Evolutionary conservation across 2,329 filamentous ascomycete genomes (phyloP).

Genomic region (Xylaria sp.): DNA sequence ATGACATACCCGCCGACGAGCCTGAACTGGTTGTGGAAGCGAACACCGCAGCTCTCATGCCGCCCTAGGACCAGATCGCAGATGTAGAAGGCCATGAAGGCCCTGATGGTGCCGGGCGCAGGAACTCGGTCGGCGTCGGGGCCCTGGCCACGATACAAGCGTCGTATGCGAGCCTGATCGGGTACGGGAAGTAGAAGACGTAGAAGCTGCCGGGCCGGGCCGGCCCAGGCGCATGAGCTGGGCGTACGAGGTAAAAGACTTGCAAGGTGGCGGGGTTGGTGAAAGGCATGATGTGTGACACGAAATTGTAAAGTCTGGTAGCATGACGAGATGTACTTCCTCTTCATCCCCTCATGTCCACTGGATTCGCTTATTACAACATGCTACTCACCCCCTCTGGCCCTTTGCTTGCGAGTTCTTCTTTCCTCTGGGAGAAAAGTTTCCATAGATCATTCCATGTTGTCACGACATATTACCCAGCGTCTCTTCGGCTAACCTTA

Average conservation of each 20-base stretch:
- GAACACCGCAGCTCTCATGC: slow-evolving; percentile 15
- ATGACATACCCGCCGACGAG: slow-evolving; percentile 5
- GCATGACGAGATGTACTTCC: no score
- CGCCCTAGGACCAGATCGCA: slow-evolving; percentile 14
- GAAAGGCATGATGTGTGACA: no score
- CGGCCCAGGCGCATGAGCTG: slow-evolving; percentile 56
- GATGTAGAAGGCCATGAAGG: slow-evolving; percentile 17
- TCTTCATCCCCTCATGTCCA: no score
- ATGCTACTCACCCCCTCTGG: no score
- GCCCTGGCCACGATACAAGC: slow-evolving; percentile 36
- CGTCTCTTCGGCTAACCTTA: no score
- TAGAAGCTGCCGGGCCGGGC: slow-evolving; percentile 52
- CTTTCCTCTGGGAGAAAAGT: no score
- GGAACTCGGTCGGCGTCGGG: slow-evolving; percentile 2
- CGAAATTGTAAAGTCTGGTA: no score
- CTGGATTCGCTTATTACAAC: no score
- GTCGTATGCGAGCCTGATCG: slow-evolving; percentile 49
- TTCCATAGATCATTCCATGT: no score
- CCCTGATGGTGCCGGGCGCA: slow-evolving; percentile 9
- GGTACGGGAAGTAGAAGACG: slow-evolving; percentile 54
- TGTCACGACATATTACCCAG: no score
- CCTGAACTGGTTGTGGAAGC: slow-evolving; percentile 23
- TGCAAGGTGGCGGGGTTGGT: no score
- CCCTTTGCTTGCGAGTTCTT: no score
- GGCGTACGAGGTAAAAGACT: slow-evolving; percentile 58